Base-by-base conservation (phyloP, 768 basidiomycete species). In the Russula sp. region DNA sequence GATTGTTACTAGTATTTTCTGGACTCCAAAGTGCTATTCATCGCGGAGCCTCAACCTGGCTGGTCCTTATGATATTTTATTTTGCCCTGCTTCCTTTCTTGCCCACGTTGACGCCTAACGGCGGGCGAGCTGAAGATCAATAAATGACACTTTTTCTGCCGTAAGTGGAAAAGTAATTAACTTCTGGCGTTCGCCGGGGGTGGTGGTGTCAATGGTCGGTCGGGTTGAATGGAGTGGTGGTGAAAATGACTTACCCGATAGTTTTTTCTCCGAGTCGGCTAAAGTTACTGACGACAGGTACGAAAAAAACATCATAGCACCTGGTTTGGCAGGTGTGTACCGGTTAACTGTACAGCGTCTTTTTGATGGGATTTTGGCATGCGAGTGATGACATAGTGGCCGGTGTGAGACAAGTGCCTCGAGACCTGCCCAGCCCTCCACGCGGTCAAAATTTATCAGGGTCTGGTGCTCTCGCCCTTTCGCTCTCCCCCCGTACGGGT, bases 351-450 rank as follows among this genome's bases (percentile, higher is more conserved):
- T 28, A 30, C 57, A 57, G 59, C 59, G 46, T 46, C n/a, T 46
- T 38, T n/a, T 52, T 65, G 28, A 56, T 57, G 56, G 32, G 11
- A 28, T 44, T 50, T 36, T 24, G 32, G 20, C 42, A 42, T 40
- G 38, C 36, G 22, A 24, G 28, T 36, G 59, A 61, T 44, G 64
- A 65, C 64, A 65, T 61, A 55, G 59, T 52, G 32, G 30, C 64
- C 8, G 48, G 57, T 56, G 59, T n/a, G 52, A 50, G 59, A 49
- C 46, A 18, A 11, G 51, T 51, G 38, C 64, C 59, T 61, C 53
- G 55, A 65, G 59, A 48, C 59, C 44, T 49, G 59, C 30, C 64
- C 64, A 65, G 64, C 59, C 64, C 56, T 53, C 57, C 59, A 65
- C 48, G 59, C 53, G 48, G 54, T 8, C 63, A 49, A 38, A 48